phyloP scores from a whole-genome alignment of 768 basidiomycete species.

The Termitomyces sp. region DNA sequence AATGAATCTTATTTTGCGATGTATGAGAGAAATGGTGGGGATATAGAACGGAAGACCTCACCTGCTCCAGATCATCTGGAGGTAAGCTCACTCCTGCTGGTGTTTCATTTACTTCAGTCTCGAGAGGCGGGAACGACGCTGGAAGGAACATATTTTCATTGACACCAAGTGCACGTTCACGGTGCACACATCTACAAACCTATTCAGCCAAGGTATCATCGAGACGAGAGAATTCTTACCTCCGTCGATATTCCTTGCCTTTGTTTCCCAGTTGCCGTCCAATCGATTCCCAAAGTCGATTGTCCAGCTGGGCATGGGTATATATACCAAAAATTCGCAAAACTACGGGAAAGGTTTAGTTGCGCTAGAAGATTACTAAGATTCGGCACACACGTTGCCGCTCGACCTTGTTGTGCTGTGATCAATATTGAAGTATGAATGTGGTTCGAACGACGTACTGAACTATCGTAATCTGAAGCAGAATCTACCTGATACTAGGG shows the following conservation, averaged over 20 bases:
- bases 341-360: neutral
- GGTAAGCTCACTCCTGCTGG: constrained; percentile 27
- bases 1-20: constrained; percentile 37
- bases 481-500: constrained; percentile 14
- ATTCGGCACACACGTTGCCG: constrained; percentile 5
- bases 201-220: neutral
- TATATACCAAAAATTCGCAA: constrained; percentile 17
- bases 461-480: constrained; percentile 6
- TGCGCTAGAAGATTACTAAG: neutral
- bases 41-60: constrained; percentile 13
- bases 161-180: constrained; percentile 24
- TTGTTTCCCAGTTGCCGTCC: constrained; percentile 30
- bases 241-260: constrained; percentile 44
- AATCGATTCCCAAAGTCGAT: constrained; percentile 32
- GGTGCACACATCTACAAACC: constrained; percentile 37
- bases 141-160: constrained; percentile 43
- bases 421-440: neutral
- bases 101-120: constrained; percentile 14
- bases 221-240: constrained; percentile 25
- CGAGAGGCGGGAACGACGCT: constrained; percentile 42
- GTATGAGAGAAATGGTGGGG: neutral
- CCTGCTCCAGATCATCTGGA: constrained; percentile 43
- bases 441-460: neutral
- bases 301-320: constrained; percentile 32
- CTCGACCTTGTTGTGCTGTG: constrained; percentile 3